phyloP scores from a whole-genome alignment of 352 stramenopile species.

The Sclerospora graminicola region DNA sequence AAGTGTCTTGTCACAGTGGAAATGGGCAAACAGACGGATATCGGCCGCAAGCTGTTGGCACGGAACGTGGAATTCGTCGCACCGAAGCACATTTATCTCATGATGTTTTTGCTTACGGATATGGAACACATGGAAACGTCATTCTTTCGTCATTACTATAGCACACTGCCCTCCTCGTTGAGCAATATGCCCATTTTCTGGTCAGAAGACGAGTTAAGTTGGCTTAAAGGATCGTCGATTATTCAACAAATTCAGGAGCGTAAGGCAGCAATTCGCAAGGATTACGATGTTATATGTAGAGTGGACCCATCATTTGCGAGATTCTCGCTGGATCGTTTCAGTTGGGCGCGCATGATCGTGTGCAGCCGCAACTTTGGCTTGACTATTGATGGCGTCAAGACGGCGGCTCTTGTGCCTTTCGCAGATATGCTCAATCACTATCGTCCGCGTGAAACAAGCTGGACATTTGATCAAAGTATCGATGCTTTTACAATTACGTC shows the following conservation, averaged over 20 bases:
- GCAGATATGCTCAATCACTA: conserved; percentile 99
- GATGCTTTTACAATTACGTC: conserved; percentile 86
- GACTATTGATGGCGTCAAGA: conserved; percentile 95
- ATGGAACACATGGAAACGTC: conserved; percentile 84
- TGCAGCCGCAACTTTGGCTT: conserved; percentile 98
- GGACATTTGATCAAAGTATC: conserved; percentile 82
- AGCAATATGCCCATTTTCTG: conserved; percentile 99
- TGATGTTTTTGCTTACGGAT: conserved; percentile 98
- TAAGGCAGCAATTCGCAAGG: conserved; percentile 91
- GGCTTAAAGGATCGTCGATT: conserved; percentile 89
- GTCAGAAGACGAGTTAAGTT: conserved; percentile 88
- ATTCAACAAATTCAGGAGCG: conserved; percentile 93
- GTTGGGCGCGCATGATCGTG: conserved; percentile 98
- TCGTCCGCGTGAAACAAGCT: conserved; percentile 95
- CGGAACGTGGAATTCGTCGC: conserved; percentile 94
- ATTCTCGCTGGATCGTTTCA: conserved; percentile 95
- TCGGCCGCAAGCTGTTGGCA: conserved; percentile 89
- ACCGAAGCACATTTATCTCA: conserved; percentile 99
- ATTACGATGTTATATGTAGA: conserved; percentile 95
- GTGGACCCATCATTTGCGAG: conserved; percentile 87
- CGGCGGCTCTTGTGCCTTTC: conserved; percentile 95
- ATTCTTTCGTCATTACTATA: conserved; percentile 94
- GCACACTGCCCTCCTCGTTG: conserved; percentile 92
- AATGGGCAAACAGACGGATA: conserved; percentile 96
- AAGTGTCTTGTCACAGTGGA: conserved; percentile 98